Evolutionary conservation across 1,284 basidiomycete genomes (phyloP).

Genomic region (Caloboletus firmus): DNA sequence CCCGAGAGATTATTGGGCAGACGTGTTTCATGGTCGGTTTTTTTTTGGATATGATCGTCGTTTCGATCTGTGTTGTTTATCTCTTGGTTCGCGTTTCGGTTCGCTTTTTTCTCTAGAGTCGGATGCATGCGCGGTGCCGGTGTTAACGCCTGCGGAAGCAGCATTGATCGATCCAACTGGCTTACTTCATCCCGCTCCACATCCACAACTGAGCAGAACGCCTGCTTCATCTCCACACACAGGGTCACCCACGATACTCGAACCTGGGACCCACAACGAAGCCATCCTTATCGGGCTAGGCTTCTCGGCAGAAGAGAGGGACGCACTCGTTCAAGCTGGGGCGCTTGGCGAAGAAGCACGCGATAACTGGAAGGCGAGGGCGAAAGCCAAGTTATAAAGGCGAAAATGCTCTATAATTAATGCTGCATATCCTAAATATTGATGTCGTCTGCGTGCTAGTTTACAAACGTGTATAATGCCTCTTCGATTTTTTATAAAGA

Average conservation of each 20-base stretch:
- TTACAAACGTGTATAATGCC: conserved; percentile 11
- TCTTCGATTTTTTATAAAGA: no score
- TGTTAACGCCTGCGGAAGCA: conserved; percentile 67
- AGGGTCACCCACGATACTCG: conserved; percentile 27
- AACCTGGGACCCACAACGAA: conserved; percentile 52
- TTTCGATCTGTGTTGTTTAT: not conserved
- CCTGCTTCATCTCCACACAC: conserved; percentile 17
- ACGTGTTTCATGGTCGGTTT: conserved; percentile 59
- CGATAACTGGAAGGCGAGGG: conserved; percentile 9
- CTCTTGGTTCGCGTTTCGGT: not conserved
- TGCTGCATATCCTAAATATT: not conserved
- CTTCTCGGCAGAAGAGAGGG: conserved; percentile 38
- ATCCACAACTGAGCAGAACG: conserved; percentile 47
- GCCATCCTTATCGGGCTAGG: conserved; percentile 53
- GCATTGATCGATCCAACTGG: conserved; percentile 39
- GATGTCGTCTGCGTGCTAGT: conserved; percentile 5
- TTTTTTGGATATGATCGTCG: not conserved
- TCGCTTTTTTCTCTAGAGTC: conserved; percentile 44
- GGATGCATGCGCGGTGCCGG: conserved; percentile 76
- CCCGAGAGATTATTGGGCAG: conserved; percentile 69
- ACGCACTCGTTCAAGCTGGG: conserved; percentile 42
- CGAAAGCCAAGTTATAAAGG: conserved; percentile 21
- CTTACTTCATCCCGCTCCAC: conserved; percentile 46
- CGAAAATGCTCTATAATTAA: not conserved
- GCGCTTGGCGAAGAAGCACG: conserved; percentile 39